Evolutionary conservation across 202 grass and related monocot genomes (phyloP).

Genomic region (Digitaria exilis): DNA sequence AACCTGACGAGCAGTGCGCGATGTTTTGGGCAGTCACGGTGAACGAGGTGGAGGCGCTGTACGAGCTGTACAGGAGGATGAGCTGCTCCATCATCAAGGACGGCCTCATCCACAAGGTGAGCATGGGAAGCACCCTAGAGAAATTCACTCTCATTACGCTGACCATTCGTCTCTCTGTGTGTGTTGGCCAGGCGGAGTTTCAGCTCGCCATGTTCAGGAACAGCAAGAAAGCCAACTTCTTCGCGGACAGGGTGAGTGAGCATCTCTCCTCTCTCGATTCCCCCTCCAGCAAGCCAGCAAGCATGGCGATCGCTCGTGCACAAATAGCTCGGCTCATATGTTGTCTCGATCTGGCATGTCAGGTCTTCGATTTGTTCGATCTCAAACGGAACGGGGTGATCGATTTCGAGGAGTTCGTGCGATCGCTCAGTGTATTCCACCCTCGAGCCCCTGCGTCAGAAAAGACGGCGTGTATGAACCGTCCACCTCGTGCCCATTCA

Average conservation of each 20-base stretch:
- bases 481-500: not conserved
- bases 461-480: constrained; percentile 66
- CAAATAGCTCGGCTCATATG: not conserved
- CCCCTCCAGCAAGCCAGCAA: not conserved
- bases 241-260: constrained; percentile 64
- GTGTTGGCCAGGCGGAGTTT: constrained; percentile 72
- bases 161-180: too few species aligned
- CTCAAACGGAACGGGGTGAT: constrained; percentile 65
- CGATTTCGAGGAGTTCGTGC: constrained; percentile 90
- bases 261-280: not conserved
- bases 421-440: constrained; percentile 86
- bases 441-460: constrained; percentile 49
- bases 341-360: not conserved
- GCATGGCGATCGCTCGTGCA: not conserved
- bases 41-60: constrained; percentile 67
- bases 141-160: not conserved
- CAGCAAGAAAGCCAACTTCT: constrained; percentile 66
- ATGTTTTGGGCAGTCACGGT: constrained; percentile 54
- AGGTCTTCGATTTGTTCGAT: constrained; percentile 85
- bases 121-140: too few species aligned
- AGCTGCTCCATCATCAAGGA: constrained; percentile 84
- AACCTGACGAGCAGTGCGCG: not conserved
- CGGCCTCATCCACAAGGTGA: constrained; percentile 87
- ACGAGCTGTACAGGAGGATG: constrained; percentile 70
- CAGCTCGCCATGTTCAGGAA: constrained; percentile 76